These are phyloP conservation scores for Rhizopus delemar DNA, from an alignment of 371 early-diverging fungal genomes.

Conservation along the genomic window DNA sequence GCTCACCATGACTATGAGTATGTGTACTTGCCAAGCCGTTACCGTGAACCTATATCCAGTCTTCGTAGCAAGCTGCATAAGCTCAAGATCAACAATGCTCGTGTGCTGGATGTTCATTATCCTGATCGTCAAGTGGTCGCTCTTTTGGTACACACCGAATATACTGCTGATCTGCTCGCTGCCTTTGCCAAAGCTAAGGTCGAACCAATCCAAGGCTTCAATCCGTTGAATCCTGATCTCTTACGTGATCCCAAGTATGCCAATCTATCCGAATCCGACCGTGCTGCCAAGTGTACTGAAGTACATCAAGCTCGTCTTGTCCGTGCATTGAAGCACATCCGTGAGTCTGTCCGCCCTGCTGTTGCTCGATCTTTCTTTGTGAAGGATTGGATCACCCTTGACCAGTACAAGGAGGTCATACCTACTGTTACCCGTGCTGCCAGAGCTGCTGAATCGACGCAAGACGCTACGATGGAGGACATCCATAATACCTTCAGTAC, in stretches of 20 bases:
- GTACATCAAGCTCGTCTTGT: slow-evolving; percentile 1
- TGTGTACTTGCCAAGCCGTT: neutral
- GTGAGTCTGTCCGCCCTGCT: neutral
- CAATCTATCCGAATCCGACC: neutral
- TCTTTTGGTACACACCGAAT: neutral
- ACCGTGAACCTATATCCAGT: slow-evolving; percentile 1
- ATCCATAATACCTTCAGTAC: no score
- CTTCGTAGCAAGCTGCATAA: neutral
- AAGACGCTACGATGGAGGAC: no score
- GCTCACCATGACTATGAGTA: neutral
- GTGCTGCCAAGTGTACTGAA: neutral
- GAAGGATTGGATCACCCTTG: neutral
- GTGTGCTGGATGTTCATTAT: slow-evolving; percentile 8
- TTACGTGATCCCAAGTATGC: neutral
- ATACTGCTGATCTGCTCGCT: neutral
- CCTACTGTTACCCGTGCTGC: no score
- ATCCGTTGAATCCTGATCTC: neutral
- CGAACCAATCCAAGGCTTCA: neutral
- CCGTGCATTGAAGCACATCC: neutral
- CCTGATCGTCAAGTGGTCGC: slow-evolving; percentile 5
- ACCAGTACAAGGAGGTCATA: neutral
- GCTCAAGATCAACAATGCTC: neutral
- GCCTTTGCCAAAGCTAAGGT: neutral
- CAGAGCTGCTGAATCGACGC: no score
- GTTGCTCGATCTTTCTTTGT: neutral